Conservation (phyloP, 2,329 filamentous ascomycete species). For the Aspergillus sp. region DNA sequence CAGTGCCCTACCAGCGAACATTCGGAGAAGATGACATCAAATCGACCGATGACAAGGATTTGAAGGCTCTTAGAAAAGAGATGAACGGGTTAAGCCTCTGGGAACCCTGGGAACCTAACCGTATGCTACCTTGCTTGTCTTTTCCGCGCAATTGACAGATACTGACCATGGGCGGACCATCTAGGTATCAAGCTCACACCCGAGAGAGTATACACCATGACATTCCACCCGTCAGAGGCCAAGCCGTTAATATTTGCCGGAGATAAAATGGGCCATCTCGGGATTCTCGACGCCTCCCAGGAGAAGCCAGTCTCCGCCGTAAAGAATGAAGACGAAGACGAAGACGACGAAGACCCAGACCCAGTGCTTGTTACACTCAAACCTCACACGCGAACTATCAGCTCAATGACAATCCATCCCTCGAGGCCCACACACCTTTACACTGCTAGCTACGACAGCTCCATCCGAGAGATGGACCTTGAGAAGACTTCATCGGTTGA, state of each 20-base stretch:
- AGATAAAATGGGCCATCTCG: slow-evolving; percentile 88
- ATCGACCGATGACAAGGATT: slow-evolving; percentile 72
- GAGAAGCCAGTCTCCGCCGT: slow-evolving; percentile 44
- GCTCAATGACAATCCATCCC: slow-evolving; percentile 75
- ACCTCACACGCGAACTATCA: slow-evolving; percentile 83
- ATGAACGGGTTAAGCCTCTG: slow-evolving; percentile 80
- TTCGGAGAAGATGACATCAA: slow-evolving; percentile 83
- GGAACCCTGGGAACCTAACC: slow-evolving; percentile 77
- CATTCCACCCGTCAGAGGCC: slow-evolving; percentile 81
- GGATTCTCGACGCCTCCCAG: slow-evolving; percentile 75
- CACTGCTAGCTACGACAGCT: slow-evolving; percentile 89
- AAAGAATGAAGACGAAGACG: slow-evolving; percentile 58
- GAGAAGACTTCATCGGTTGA: slow-evolving; percentile 76
- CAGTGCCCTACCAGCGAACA: slow-evolving; percentile 77
- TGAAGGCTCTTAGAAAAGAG: slow-evolving; percentile 70
- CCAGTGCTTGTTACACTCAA: slow-evolving; percentile 89
- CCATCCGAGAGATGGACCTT: slow-evolving; percentile 82
- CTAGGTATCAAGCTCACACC: slow-evolving; percentile 87
- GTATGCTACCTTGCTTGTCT: slow-evolving; percentile 45
- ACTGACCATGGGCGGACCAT: not conserved
- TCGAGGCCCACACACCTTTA: slow-evolving; percentile 73
- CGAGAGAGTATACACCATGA: slow-evolving; percentile 80
- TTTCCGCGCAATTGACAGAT: not conserved
- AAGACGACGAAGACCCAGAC: slow-evolving; percentile 64
- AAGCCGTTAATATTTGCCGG: slow-evolving; percentile 91